Evolutionary conservation across 2,329 filamentous ascomycete genomes (phyloP), one percentile per base, ranked within the genome.

Genomic region (Sporothrix humicola): DNA sequence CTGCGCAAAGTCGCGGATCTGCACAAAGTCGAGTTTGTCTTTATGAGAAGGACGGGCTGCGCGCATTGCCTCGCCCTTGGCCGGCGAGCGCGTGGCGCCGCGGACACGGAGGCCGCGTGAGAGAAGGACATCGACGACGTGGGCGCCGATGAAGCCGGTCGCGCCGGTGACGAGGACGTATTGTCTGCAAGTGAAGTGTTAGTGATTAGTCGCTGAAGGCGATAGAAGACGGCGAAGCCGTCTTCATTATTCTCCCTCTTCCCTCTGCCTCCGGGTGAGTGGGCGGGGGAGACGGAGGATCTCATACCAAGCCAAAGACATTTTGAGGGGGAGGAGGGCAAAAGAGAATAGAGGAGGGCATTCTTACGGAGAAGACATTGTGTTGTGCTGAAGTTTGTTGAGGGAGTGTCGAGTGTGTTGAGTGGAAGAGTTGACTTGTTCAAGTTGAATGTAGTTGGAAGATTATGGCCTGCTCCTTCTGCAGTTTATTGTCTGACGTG

Each of bases 1-100:
- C 31, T 75, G 71, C 12, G 82, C 78, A 70, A 87, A 84, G 71
- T 86, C 84, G 4, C 79, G 74, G 0, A 86, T 80, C 31, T 82
- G 77, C 1, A 85, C 80, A 85, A 65, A 85, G 48, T 84, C 82
- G 6, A 82, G 77, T 9, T 80, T 75, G 70, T 81, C 79, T 7
- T 79, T 79, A 20, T 82, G 76, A 4, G 71, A 75, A 13, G 79
- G 73, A 15, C 74, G 69, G 17, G 13, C 86, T 79, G 26, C 20
- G 78, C 79, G 0, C 74, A 78, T 3, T 77, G 20, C 71, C 5
- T 74, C 69, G 17, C 75, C 72, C 63, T 73, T 73, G 52, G 72
- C 71, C 46, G 59, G 66, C 37, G 79, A 76, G 5, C 71, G 59
- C 31, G 73, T 75, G 15, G 68, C 77, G 23, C 69, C 81, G 0